These are phyloP conservation scores for Plasmodium fragile DNA, from an alignment of 169 alveolate genomes.

Conservation along the genomic window DNA sequence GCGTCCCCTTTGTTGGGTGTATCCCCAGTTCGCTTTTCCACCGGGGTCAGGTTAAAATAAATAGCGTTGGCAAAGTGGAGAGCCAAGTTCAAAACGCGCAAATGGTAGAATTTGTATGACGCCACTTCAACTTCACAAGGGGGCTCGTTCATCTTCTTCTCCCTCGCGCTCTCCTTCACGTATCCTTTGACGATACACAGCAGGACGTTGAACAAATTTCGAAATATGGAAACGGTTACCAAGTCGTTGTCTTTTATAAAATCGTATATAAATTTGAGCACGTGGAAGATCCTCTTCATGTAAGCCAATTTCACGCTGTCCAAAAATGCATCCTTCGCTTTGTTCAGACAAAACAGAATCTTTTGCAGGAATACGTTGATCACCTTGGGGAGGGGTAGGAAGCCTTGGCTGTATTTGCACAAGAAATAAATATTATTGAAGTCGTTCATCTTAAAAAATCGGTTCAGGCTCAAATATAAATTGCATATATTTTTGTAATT, in stretches of 20 bases:
- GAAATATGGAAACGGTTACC: neutral
- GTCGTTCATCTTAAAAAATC: neutral
- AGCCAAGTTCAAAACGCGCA: conserved; percentile 16
- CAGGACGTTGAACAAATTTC: conserved; percentile 1
- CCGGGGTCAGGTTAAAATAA: conserved; percentile 27
- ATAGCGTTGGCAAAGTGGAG: conserved; percentile 32
- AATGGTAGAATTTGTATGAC: neutral
- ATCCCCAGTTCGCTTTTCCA: neutral
- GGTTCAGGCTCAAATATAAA: conserved; percentile 29
- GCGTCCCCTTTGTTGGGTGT: neutral
- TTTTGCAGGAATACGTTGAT: conserved; percentile 1
- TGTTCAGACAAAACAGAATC: neutral
- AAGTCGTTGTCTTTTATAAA: conserved; percentile 46
- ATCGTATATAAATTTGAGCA: conserved; percentile 24
- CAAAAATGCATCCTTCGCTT: neutral
- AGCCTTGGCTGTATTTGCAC: conserved; percentile 58
- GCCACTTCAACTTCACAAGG: neutral
- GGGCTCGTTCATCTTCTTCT: neutral
- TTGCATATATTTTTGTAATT: conserved; percentile 15
- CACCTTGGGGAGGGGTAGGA: neutral
- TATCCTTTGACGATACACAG: neutral
- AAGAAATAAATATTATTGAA: conserved; percentile 48
- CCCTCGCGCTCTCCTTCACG: neutral
- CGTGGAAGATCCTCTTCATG: conserved; percentile 3
- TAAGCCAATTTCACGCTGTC: neutral